Evolutionary conservation across 257 asterid species (phyloP).

Genomic region (Penstemon davidsonii): DNA sequence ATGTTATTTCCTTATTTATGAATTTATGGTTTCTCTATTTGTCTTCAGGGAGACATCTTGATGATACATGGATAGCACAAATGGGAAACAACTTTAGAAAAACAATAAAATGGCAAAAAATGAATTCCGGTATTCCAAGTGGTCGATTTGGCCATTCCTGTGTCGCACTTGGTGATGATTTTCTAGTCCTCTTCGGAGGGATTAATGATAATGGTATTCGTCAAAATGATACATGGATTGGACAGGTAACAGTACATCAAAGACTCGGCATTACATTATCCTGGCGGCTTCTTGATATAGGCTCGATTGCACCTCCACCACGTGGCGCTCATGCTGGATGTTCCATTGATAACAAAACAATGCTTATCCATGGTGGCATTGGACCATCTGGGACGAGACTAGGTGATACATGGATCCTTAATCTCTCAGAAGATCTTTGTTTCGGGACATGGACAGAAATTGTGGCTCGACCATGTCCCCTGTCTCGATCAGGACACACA

Average conservation of each 20-base stretch:
- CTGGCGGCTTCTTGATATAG: conserved; percentile 70
- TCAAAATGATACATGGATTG: conserved; percentile 78
- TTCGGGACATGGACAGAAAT: conserved; percentile 70
- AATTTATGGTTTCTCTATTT: neutral
- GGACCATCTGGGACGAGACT: conserved; percentile 63
- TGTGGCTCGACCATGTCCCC: conserved; percentile 53
- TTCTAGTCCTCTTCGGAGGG: conserved; percentile 82
- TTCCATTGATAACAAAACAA: conserved; percentile 47
- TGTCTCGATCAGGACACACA: conserved; percentile 89
- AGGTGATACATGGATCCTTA: conserved; percentile 74
- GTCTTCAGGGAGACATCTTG: conserved; percentile 77
- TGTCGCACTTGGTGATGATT: conserved; percentile 45
- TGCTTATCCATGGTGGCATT: conserved; percentile 89
- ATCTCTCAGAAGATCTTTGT: conserved; percentile 57
- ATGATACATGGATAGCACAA: conserved; percentile 86
- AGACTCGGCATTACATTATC: conserved; percentile 50
- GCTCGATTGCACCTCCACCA: conserved; percentile 58
- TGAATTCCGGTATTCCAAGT: conserved; percentile 64
- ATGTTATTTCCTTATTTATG: neutral
- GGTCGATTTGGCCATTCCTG: conserved; percentile 94
- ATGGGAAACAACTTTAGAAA: conserved; percentile 47
- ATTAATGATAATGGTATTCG: conserved; percentile 76
- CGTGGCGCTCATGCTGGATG: conserved; percentile 96
- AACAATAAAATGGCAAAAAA: conserved; percentile 67
- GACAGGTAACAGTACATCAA: conserved; percentile 46